Conservation (phyloP, 352 stramenopile species). For the Phytophthora boehmeriae region DNA sequence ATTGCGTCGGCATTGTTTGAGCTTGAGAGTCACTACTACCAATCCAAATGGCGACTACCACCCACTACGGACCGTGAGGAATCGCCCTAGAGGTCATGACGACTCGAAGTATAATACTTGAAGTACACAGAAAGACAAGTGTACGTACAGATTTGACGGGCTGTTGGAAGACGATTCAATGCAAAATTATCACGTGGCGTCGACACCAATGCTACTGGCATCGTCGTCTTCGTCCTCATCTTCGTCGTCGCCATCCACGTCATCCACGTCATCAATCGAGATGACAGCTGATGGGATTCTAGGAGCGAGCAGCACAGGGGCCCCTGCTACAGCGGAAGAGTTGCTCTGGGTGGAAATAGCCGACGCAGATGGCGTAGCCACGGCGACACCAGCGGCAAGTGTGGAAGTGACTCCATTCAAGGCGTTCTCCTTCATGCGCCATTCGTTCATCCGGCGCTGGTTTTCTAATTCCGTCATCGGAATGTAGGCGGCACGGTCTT, state of each 20-base stretch:
- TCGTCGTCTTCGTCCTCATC: slow-evolving; percentile 61
- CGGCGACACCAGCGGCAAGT: slow-evolving; percentile 21
- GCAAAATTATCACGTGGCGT: slow-evolving; percentile 27
- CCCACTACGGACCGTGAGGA: slow-evolving; percentile 28
- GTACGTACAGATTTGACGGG: not conserved
- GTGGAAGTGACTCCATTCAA: slow-evolving; percentile 35
- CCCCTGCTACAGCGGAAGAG: slow-evolving; percentile 18
- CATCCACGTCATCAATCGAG: slow-evolving; percentile 42
- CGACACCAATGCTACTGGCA: slow-evolving; percentile 43
- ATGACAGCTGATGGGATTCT: slow-evolving; percentile 27
- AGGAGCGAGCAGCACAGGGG: slow-evolving; percentile 28
- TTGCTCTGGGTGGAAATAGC: slow-evolving; percentile 16
- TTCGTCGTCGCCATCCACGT: slow-evolving; percentile 45
- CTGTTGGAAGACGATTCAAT: slow-evolving; percentile 11
- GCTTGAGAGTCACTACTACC: slow-evolving; percentile 85
- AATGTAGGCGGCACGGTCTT: slow-evolving; percentile 76
- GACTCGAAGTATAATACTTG: slow-evolving; percentile 8
- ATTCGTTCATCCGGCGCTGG: slow-evolving; percentile 74
- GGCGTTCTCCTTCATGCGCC: slow-evolving; percentile 78
- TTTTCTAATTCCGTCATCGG: slow-evolving; percentile 84
- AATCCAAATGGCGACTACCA: slow-evolving; percentile 75
- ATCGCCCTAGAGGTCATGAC: slow-evolving; percentile 7
- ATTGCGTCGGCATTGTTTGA: slow-evolving; percentile 83
- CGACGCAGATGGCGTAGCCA: slow-evolving; percentile 17
- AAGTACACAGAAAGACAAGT: slow-evolving; percentile 21